Base-by-base conservation (phyloP, 2,329 filamentous ascomycete genomes). In the Aspergillus nomiae region DNA sequence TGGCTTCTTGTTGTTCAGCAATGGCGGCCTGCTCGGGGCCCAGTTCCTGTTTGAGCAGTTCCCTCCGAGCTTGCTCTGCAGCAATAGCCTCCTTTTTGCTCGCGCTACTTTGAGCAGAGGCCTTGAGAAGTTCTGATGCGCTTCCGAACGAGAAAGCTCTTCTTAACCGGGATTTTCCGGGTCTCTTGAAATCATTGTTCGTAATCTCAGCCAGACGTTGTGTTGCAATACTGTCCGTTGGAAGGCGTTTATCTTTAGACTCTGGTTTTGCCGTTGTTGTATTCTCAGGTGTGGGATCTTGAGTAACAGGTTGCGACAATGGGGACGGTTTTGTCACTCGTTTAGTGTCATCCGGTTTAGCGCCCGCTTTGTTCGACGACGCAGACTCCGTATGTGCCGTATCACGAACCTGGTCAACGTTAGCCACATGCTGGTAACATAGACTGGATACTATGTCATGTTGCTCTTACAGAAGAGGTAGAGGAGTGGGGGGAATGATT, bases 61-160 rank as follows among this genome's bases (percentile, higher is more conserved):
- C 86, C 73, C 90, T 91, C 61, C 90, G 88, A 62, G 90, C 79
- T 71, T 86, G 89, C 57, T 79, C 73, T 7, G 84, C 78, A 55
- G 84, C 84, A 45, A 78, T 76, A 68, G 76, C 76, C 56, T 78
- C 76, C 58, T 74, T 77, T 59, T 76, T 81, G 59, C 76, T 74
- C 53, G 74, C 70, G 65, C 82, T 87, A 55, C 90, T 89, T 69
- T 89, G 86, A 6, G 86, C 88, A 12, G 88, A 89, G 14, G 89
- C 90, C 73, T 90, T 90, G 66, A 90, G 87, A 55, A 99, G 87
- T 74, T 99, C 95, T 10, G 94, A 92, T 48, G 94, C 92, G 76
- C 94, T 98, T 56, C 95, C 94, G 78, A 99, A 99, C 0, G 95
- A 99, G 73, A 99, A 97, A 0, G 95, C 95, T 70, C 95, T 87